Evolutionary conservation across 2,329 filamentous ascomycete species (phyloP), one percentile per base, ranked within the genome.

Genomic region (Fusarium algeriense): DNA sequence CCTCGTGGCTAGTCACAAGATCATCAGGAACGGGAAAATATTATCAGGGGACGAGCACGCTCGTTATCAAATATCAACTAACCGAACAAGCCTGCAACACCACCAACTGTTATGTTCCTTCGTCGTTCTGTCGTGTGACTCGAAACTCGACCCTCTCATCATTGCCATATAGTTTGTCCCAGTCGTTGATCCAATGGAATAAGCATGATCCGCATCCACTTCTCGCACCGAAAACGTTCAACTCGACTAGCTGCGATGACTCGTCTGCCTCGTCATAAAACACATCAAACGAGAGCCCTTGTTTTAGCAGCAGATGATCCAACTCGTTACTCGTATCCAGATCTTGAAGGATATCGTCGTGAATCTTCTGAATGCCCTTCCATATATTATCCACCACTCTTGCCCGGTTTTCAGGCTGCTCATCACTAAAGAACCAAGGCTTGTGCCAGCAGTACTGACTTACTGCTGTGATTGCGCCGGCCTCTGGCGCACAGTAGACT

Each of bases 201-300:
- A 86, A 71, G 68, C 82, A 85, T 30, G 80, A 82, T 11, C 84
- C 83, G 74, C 83, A 85, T 6, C 79, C 80, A 26, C 81, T 83
- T 67, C 81, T 77, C 4, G 78, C 80, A 1, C 84, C 84, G 70
- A 85, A 86, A 3, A 78, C 79, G 59, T 85, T 85, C 38, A 85
- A 73, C 71, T 86, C 82, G 17, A 86, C 78, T n/a, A 85, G 71
- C 73, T 69, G 64, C 3, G 69, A 45, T 17, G n/a, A 38, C 30
- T 41, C 60, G 1, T 55, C 57, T 6, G 73, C 67, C 40, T 81
- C 75, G 30, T 82, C 76, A 49, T 80, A 82, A 19, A 80, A 75
- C 19, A 85, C 73, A 67, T 86, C 83, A 64, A 86, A 85, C 7
- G 78, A 80, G 48, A 85, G 82, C 0, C 83, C 83, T 60, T 85